Evolutionary conservation across 371 early-diverging fungal species (phyloP).

Genomic region (Batkoa obscura): DNA sequence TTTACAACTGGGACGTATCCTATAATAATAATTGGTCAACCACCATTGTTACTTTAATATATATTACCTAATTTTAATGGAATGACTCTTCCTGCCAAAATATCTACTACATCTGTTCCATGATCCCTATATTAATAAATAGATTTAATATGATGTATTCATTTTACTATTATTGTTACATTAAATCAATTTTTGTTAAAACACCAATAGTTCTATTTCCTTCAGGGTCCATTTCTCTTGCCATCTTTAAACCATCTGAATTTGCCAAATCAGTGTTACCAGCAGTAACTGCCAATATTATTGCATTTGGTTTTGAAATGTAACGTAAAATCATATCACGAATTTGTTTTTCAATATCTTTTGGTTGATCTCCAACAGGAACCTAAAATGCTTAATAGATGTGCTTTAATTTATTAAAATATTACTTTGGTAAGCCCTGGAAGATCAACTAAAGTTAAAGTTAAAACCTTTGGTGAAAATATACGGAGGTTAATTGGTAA

Average conservation of each 20-base stretch:
- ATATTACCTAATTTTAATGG: slow-evolving; percentile 69
- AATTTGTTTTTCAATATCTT: slow-evolving; percentile 95
- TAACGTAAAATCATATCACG: slow-evolving; percentile 92
- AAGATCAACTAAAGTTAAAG: slow-evolving; percentile 94
- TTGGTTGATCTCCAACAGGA: slow-evolving; percentile 96
- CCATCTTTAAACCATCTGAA: slow-evolving; percentile 93
- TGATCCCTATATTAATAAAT: slow-evolving; percentile 38
- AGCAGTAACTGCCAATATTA: slow-evolving; percentile 94
- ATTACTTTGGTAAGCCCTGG: slow-evolving; percentile 89
- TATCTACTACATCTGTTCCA: slow-evolving; percentile 98
- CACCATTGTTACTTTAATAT: background rate
- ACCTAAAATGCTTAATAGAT: slow-evolving; percentile 22
- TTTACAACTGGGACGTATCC: slow-evolving; percentile 82
- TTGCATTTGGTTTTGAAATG: slow-evolving; percentile 85
- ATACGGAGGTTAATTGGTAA: slow-evolving; percentile 90
- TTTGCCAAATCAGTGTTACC: slow-evolving; percentile 98
- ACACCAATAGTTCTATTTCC: slow-evolving; percentile 97
- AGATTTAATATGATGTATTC: background rate
- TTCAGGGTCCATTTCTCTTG: slow-evolving; percentile 95
- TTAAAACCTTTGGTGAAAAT: slow-evolving; percentile 88
- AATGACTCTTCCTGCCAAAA: slow-evolving; percentile 91
- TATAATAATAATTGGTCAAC: slow-evolving; percentile 8
- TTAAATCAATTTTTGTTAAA: slow-evolving; percentile 97
- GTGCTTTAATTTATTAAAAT: background rate
- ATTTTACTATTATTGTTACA: slow-evolving; percentile 36